These are phyloP conservation scores for Starmerella riodocensis DNA, from an alignment of 805 yeast species.

Conservation along the genomic window DNA sequence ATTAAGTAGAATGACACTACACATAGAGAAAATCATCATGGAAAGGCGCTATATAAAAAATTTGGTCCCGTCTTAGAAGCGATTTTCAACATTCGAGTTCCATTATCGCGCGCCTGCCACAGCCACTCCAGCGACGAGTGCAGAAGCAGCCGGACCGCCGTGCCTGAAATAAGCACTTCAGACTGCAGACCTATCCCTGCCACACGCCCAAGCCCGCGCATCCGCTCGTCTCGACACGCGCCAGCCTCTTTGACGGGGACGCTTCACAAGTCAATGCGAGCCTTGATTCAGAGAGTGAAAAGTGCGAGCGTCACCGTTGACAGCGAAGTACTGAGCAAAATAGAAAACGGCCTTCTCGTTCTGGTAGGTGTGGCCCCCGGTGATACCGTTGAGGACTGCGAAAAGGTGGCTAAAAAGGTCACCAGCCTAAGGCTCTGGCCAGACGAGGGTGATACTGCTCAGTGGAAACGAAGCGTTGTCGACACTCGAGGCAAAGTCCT, in stretches of 20 bases:
- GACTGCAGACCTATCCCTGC: too few relatives aligned
- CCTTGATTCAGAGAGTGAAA: constrained; percentile 81
- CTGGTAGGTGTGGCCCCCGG: constrained; percentile 72
- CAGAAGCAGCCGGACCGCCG: too few relatives aligned
- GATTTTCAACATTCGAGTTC: too few relatives aligned
- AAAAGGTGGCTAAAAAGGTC: constrained; percentile 54
- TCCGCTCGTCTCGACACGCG: too few relatives aligned
- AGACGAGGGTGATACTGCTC: constrained; percentile 49
- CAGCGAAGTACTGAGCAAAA: constrained; percentile 50
- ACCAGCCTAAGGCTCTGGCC: constrained; percentile 61
- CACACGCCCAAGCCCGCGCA: too few relatives aligned
- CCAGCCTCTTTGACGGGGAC: neutral
- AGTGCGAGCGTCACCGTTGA: constrained; percentile 84
- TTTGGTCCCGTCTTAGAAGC: too few relatives aligned
- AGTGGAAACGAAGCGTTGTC: constrained; percentile 62
- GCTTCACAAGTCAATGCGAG: constrained; percentile 43
- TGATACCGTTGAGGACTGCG: constrained; percentile 65
- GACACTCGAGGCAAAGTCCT: constrained; percentile 62
- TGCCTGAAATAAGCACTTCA: too few relatives aligned
- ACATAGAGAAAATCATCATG: too few relatives aligned
- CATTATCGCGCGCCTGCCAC: too few relatives aligned
- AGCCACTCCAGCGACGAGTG: too few relatives aligned
- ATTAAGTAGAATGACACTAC: too few relatives aligned
- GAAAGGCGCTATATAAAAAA: too few relatives aligned
- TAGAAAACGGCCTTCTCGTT: constrained; percentile 60